Conservation (phyloP, 148 eudicot genomes). For the Polygonum aviculare region DNA sequence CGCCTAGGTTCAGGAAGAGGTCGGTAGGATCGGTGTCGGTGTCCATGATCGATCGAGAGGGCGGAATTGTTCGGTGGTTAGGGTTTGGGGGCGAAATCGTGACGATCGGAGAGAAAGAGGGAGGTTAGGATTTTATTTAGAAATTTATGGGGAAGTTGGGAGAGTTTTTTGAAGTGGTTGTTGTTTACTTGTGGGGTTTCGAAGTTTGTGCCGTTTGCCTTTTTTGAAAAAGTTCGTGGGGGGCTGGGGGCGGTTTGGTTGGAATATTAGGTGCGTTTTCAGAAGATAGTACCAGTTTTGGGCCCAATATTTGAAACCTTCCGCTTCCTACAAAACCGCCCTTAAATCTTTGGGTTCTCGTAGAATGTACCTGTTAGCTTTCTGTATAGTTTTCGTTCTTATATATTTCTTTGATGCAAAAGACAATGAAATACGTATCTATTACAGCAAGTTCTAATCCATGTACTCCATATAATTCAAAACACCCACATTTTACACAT, state of each 20-base stretch:
- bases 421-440: too few species aligned
- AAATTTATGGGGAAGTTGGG: not conserved
- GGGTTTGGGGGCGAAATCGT: not conserved
- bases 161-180: too few species aligned
- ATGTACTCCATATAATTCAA: too few species aligned
- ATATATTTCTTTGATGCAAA: too few species aligned
- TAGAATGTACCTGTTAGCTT: too few species aligned
- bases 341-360: too few species aligned
- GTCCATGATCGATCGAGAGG: constrained; percentile 1
- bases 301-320: not conserved
- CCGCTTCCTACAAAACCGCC: too few species aligned
- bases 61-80: not conserved
- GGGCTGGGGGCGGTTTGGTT: not conserved
- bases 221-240: not conserved
- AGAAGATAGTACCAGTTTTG: not conserved
- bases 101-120: not conserved
- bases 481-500: too few species aligned
- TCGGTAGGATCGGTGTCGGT: constrained; percentile 13
- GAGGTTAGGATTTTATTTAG: too few species aligned
- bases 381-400: too few species aligned
- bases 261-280: not conserved
- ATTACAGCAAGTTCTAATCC: too few species aligned
- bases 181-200: not conserved
- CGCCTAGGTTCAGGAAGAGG: constrained; percentile 16
- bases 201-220: constrained; percentile 7